Base-by-base conservation (phyloP, 2,329 filamentous ascomycete genomes). In the Alternaria arbusti region DNA sequence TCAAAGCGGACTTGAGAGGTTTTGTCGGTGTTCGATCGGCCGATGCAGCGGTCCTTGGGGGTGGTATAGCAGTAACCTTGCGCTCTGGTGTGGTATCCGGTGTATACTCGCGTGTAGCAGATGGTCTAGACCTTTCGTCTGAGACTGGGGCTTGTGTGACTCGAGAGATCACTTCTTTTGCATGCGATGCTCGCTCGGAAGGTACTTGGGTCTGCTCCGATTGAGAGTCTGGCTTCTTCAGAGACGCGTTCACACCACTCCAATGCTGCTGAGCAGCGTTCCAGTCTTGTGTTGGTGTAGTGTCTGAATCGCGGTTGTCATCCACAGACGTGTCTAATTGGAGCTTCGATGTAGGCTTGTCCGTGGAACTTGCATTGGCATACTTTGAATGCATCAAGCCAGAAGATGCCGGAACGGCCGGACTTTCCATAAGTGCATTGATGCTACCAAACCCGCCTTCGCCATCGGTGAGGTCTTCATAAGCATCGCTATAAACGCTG, bases 401-500 rank as follows among this genome's bases (percentile, higher is more conserved):
- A 49, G 70, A 46, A 49, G 70, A 47, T 49, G 73, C 69, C 32
- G 76, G 66, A 55, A 74, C 66, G 2, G 83, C 70, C 4, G 90
- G 88, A 50, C 85, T 88, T 20, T 89, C 86, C 1, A 93, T 85
- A 9, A 94, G 87, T 11, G 91, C 91, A 77, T 94, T 86, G 8
- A 94, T 83, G 5, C 91, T 94, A 72, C 88, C 84, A 71, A 93
- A 94, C 0, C 90, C 91, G 50, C 87, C 86, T 43, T 91, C 89
- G 5, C 84, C 73, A 13, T 92, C 89, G 0, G 87, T 87, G 0
- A 91, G 81, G 64, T 93, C 90, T 78, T 94, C 92, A 57, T 90
- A 90, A 1, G 91, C 91, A 78, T 94, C 92, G 67, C 90, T 93
- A 74, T 92, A 94, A 23, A 92, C 85, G 64, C 86, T 90, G 61